phyloP scores from a whole-genome alignment of 2,329 filamentous ascomycete species.

The Hypoxylon sp. region DNA sequence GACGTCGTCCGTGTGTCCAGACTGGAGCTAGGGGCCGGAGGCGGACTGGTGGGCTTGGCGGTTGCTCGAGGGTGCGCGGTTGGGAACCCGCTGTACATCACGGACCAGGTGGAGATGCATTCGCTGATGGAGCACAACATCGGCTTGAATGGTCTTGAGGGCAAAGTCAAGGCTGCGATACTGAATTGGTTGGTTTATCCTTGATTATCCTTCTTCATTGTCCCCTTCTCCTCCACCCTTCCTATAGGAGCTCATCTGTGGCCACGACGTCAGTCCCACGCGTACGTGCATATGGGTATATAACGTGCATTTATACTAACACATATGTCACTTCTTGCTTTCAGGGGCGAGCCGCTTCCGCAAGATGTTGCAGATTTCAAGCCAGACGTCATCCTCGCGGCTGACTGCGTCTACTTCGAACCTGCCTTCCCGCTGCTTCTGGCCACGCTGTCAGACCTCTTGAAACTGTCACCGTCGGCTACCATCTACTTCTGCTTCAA shows the following conservation, averaged over 20 bases:
- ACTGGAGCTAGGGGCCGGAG: constrained; percentile 92
- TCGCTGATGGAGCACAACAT: constrained; percentile 90
- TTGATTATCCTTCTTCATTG: no score
- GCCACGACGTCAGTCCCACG: constrained; percentile 20
- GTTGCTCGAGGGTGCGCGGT: constrained; percentile 71
- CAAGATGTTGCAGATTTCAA: constrained; percentile 67
- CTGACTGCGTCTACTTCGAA: constrained; percentile 98
- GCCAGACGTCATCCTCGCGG: constrained; percentile 89
- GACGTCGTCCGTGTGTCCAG: constrained; percentile 61
- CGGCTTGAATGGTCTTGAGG: constrained; percentile 79
- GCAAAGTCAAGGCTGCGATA: constrained; percentile 75
- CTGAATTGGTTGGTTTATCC: constrained; percentile 80
- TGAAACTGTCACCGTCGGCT: constrained; percentile 78
- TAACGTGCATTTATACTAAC: constrained; percentile 43
- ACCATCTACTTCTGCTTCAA: constrained; percentile 92
- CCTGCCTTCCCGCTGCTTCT: constrained; percentile 92
- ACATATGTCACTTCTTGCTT: constrained; percentile 19
- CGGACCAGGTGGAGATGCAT: constrained; percentile 90
- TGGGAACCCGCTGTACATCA: constrained; percentile 77
- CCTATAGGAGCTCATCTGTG: constrained; percentile 32
- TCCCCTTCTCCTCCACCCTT: constrained; percentile 42
- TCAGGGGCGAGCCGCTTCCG: constrained; percentile 73
- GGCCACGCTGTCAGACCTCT: constrained; percentile 80
- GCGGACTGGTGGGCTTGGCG: constrained; percentile 83
- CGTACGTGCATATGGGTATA: constrained; percentile 12